Evolutionary conservation across 768 basidiomycete species (phyloP).

Genomic region (Galerina marginata): DNA sequence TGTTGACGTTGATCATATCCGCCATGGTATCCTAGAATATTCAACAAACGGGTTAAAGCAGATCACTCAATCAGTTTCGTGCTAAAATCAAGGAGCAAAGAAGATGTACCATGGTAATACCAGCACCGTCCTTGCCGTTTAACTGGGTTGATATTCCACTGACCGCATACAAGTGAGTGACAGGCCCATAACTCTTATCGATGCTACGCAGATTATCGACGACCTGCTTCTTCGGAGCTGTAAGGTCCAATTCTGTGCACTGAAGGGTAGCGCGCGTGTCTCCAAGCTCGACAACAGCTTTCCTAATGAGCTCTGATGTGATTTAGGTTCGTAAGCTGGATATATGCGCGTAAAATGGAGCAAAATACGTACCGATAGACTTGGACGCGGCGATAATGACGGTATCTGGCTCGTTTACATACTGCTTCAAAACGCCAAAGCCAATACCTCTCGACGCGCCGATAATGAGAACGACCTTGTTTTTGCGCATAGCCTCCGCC

Average conservation of each 20-base stretch:
- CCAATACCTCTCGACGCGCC: slow-evolving; percentile 35
- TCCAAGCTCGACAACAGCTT: slow-evolving; percentile 25
- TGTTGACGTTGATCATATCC: slow-evolving; percentile 35
- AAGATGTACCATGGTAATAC: slow-evolving; percentile 27
- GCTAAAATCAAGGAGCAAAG: not conserved
- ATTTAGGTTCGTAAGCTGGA: not conserved
- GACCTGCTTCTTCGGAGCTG: slow-evolving; percentile 22
- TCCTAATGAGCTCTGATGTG: slow-evolving; percentile 21
- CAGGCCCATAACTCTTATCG: slow-evolving; percentile 35
- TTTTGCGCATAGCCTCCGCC: slow-evolving; percentile 1
- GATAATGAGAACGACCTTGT: slow-evolving; percentile 33
- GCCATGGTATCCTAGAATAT: slow-evolving; percentile 25
- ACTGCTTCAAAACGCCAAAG: slow-evolving; percentile 32
- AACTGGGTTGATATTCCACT: slow-evolving; percentile 31
- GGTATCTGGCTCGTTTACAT: slow-evolving; percentile 28
- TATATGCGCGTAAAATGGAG: not conserved
- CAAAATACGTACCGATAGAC: slow-evolving; percentile 25
- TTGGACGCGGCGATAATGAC: slow-evolving; percentile 33
- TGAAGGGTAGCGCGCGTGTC: slow-evolving; percentile 27
- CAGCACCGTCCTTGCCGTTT: slow-evolving; percentile 13
- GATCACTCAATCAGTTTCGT: too few relatives aligned
- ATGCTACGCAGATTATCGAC: slow-evolving; percentile 21
- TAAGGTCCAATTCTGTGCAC: slow-evolving; percentile 29
- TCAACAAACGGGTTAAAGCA: not conserved
- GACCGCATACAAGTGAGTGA: slow-evolving; percentile 37